Evolutionary conservation across 306 rosid species (phyloP).

Genomic region (Mimosa pudica): DNA sequence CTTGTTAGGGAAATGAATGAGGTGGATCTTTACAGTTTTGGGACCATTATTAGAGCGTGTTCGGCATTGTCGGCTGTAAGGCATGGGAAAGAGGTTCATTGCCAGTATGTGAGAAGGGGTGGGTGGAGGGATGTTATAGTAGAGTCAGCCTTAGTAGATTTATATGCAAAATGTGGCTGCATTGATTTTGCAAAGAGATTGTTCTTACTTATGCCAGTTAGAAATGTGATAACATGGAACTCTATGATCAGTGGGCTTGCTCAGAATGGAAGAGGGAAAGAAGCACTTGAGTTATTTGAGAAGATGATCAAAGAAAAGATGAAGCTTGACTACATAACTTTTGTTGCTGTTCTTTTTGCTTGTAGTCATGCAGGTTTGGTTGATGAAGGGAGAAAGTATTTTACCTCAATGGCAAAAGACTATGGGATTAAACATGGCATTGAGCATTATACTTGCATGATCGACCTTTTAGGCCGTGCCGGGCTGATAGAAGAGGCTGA

Average conservation of each 20-base stretch:
- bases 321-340: slow-evolving; percentile 74
- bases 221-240: slow-evolving; percentile 90
- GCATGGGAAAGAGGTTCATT: slow-evolving; percentile 89
- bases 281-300: slow-evolving; percentile 58
- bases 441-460: slow-evolving; percentile 87
- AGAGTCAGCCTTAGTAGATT: slow-evolving; percentile 86
- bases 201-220: slow-evolving; percentile 57
- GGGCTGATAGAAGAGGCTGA: slow-evolving; percentile 85
- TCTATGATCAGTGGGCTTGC: slow-evolving; percentile 84
- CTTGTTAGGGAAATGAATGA: slow-evolving; percentile 64
- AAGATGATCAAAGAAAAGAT: slow-evolving; percentile 66
- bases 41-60: slow-evolving; percentile 78
- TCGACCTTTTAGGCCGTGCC: slow-evolving; percentile 84
- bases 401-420: slow-evolving; percentile 53
- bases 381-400: slow-evolving; percentile 68
- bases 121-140: slow-evolving; percentile 79
- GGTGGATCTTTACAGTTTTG: slow-evolving; percentile 64
- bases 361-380: slow-evolving; percentile 91
- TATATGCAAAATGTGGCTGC: slow-evolving; percentile 87
- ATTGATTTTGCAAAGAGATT: slow-evolving; percentile 57
- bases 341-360: slow-evolving; percentile 77
- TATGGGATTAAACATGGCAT: slow-evolving; percentile 67
- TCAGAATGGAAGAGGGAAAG: slow-evolving; percentile 77
- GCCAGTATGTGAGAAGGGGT: slow-evolving; percentile 75
- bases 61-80: slow-evolving; percentile 70